Evolutionary conservation across 345 rosid genomes (phyloP).

Genomic region (Reutealis trisperma): DNA sequence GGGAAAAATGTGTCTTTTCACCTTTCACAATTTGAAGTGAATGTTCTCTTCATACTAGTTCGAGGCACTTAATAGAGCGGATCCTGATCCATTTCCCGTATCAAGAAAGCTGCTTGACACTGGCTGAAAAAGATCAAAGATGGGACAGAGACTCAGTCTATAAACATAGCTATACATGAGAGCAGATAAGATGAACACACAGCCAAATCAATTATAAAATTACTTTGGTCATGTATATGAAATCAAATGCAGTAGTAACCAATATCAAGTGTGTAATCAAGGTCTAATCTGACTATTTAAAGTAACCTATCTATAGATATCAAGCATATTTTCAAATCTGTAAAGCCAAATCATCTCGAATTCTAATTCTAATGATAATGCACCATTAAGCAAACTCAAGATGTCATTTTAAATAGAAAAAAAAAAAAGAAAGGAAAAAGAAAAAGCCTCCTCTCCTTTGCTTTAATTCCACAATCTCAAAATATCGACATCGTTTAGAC

Average conservation of each 20-base stretch:
- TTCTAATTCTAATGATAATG: not conserved
- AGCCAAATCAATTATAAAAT: not conserved
- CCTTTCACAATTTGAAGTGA: not conserved
- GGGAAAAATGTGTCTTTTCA: conserved; percentile 3
- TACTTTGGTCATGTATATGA: not conserved
- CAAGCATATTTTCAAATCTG: not conserved
- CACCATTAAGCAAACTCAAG: not conserved
- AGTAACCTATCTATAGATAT: not conserved
- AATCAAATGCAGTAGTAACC: not conserved
- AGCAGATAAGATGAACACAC: not conserved
- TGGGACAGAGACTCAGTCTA: conserved; percentile 13
- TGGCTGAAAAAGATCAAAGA: conserved; percentile 48
- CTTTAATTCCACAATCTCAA: not conserved
- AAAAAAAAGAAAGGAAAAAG: no score
- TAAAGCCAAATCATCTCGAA: not conserved
- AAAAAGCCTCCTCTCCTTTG: no score
- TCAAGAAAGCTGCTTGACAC: conserved; percentile 70
- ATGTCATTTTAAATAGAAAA: not conserved
- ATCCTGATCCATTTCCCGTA: conserved; percentile 50
- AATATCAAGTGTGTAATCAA: not conserved
- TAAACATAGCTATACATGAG: not conserved
- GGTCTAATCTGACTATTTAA: not conserved
- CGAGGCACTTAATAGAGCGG: conserved; percentile 49
- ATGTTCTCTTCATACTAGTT: conserved; percentile 24
- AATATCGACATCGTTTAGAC: not conserved